These are phyloP conservation scores for Leccinellum albellum DNA, from an alignment of 768 basidiomycete genomes.

Conservation along the genomic window DNA sequence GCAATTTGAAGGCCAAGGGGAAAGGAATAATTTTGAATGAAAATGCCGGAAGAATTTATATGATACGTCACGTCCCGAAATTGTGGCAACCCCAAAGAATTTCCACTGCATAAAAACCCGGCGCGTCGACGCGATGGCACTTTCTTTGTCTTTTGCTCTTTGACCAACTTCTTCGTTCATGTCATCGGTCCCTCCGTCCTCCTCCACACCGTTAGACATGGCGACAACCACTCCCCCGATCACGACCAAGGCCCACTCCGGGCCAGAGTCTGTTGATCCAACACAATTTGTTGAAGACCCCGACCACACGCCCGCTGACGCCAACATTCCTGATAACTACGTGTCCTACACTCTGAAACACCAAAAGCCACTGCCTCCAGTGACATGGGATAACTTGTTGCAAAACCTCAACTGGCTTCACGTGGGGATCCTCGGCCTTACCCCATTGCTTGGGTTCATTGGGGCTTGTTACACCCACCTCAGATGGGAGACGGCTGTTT, in stretches of 20 bases:
- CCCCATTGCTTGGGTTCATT: conserved; percentile 69
- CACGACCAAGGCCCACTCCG: not conserved
- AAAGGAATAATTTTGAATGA: not conserved
- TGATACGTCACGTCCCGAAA: not conserved
- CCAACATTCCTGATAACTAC: conserved; percentile 78
- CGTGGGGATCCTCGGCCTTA: conserved; percentile 65
- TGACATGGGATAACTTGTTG: conserved; percentile 54
- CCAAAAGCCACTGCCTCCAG: conserved; percentile 63
- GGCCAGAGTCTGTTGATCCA: not conserved
- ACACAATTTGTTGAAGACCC: conserved; percentile 23
- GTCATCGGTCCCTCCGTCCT: conserved; percentile 25
- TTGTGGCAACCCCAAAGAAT: conserved; percentile 36
- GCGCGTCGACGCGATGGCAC: not conserved
- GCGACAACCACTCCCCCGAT: conserved; percentile 9
- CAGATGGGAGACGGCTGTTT: conserved; percentile 72
- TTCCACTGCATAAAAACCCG: conserved; percentile 25
- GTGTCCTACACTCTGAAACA: conserved; percentile 71
- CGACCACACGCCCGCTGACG: conserved; percentile 40
- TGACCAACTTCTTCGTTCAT: conserved; percentile 24
- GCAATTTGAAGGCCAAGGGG: not conserved
- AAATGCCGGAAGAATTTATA: not conserved
- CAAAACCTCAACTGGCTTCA: conserved; percentile 77
- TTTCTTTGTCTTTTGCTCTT: conserved; percentile 14
- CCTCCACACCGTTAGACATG: conserved; percentile 16
- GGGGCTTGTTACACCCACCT: conserved; percentile 66